Conservation (phyloP, 345 rosid genomes). For the Ricinus communis region DNA sequence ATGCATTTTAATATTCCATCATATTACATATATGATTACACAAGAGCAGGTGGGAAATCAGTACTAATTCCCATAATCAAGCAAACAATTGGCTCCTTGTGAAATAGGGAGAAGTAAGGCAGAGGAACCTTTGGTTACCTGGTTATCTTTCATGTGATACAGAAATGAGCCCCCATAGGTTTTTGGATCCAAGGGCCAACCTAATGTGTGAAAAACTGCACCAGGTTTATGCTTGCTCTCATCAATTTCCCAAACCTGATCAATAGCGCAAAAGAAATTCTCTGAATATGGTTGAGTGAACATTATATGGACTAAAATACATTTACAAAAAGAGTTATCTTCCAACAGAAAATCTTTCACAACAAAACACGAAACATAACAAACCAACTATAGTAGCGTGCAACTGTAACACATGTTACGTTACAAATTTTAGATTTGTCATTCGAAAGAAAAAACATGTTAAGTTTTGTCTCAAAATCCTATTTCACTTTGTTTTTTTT, state of each 20-base stretch:
- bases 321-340: not conserved
- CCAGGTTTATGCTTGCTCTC: conserved; percentile 85
- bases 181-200: conserved; percentile 89
- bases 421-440: not conserved
- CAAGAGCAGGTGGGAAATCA: not conserved
- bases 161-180: conserved; percentile 96
- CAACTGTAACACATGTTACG: not conserved
- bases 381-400: not conserved
- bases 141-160: conserved; percentile 89
- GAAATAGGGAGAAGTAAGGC: not conserved
- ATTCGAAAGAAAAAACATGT: not conserved
- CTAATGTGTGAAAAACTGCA: conserved; percentile 76
- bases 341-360: not conserved
- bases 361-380: not conserved
- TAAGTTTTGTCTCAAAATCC: not conserved
- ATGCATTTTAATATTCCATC: not conserved
- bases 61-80: not conserved
- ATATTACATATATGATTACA: not conserved
- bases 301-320: not conserved
- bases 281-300: not conserved
- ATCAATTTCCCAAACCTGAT: conserved; percentile 94
- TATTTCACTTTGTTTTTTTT: not conserved
- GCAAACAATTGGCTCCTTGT: not conserved
- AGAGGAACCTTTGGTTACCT: conserved; percentile 38
- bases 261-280: conserved; percentile 19